A percentile compares a stretch with the other conserved stretches of the same genome.
Conservation (phyloP, 768 basidiomycete species). For the Candolleomyces aberdarensis region DNA sequence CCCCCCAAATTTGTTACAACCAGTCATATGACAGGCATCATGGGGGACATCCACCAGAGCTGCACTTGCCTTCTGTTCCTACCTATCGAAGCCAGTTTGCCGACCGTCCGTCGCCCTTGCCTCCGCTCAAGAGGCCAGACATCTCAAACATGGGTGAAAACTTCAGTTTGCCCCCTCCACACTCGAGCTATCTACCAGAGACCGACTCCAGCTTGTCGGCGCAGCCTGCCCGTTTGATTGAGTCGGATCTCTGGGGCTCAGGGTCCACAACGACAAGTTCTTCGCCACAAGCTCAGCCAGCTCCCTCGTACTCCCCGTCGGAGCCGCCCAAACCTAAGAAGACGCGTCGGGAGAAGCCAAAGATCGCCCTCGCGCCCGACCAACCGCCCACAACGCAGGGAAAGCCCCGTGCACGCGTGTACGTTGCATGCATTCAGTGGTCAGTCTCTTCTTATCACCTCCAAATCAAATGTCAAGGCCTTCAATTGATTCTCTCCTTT, state of each 20-base stretch:
- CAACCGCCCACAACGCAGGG: slow-evolving; percentile 82
- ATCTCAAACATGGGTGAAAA: slow-evolving; percentile 5
- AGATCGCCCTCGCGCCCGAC: slow-evolving; percentile 66
- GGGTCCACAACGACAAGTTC: neutral
- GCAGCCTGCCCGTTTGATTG: slow-evolving; percentile 4
- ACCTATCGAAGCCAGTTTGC: slow-evolving; percentile 1
- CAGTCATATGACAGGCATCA: slow-evolving; percentile 13
- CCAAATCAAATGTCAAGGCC: slow-evolving; percentile 1
- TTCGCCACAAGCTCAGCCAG: neutral
- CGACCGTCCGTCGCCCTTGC: slow-evolving; percentile 3
- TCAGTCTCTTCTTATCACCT: slow-evolving; percentile 25
- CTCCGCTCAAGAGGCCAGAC: slow-evolving; percentile 9
- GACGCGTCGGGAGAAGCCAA: slow-evolving; percentile 50
- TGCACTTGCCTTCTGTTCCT: neutral
- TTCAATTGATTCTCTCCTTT: slow-evolving; percentile 9
- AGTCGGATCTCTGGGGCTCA: neutral
- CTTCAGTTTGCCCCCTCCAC: neutral
- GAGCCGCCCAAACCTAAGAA: slow-evolving; percentile 32
- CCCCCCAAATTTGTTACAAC: slow-evolving; percentile 4
- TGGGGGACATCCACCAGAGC: slow-evolving; percentile 1
- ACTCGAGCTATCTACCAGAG: slow-evolving; percentile 3
- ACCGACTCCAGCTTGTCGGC: slow-evolving; percentile 14
- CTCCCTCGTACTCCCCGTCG: neutral
- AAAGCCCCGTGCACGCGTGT: slow-evolving; percentile 71
- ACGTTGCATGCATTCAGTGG: slow-evolving; percentile 80